Base-by-base conservation (phyloP, 169 alveolate species). In the Plasmodium billcollinsi region DNA sequence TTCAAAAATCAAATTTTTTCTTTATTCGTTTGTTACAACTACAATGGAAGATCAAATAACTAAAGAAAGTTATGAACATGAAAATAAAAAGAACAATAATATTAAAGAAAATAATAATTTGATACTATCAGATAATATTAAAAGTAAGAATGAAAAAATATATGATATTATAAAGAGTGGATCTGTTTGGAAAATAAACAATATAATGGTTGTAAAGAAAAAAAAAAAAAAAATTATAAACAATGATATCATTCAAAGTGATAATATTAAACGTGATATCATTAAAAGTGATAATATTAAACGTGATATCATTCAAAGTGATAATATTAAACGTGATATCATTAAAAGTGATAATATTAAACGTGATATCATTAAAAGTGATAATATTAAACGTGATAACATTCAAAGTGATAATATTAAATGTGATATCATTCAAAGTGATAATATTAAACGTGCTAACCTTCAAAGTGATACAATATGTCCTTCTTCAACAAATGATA, bases 171-270 rank as follows among this genome's bases (percentile, higher is more conserved):
- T 80, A 15, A 21, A 54, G 15, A 39, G 24, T 24, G 85, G 63
- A 24, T 39, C 72, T n/a, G 29, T 18, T 24, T 80, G 90, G 90
- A 66, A 70, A 24, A 80, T 80, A 45, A 80, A 62, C 63, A 80
- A 80, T 12, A 67, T 80, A 54, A 54, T 80, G 52, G 39, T 80
- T 24, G 90, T 80, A 21, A 80, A 80, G 43, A 80, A 69, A 80
- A 69, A 80, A 12, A 65, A 24, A 7, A 47, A 70, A 24, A n/a
- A 9, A 20, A 63, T 6, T 63, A 43, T 20, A 63, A 21, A 11
- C 8, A 24, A 5, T 63, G 47, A 29, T 29, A 29, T 29, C 43
- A 29, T 29, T 29, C 43, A 29, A 29, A 29, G 43, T 0, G 26
- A 24, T 24, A 24, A 24, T 24, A 24, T 24, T 24, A 24, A 24